phyloP scores from a whole-genome alignment of 768 basidiomycete species.

The Phaffia tasmanica region DNA sequence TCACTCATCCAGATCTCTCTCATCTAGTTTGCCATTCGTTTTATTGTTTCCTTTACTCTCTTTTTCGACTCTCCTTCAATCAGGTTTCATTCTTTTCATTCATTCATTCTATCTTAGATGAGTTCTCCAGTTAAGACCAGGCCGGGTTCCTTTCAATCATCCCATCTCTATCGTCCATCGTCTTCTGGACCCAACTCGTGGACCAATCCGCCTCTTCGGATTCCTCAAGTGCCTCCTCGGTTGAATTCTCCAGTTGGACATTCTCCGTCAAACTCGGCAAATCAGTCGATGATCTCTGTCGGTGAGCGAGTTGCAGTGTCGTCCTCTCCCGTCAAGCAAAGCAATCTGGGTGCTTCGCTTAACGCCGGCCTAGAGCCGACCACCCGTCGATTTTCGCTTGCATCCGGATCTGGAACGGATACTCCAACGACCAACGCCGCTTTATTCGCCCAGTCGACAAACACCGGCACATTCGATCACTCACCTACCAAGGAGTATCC shows the following conservation, averaged over 20 bases:
- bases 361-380: not conserved
- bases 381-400: not conserved
- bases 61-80: too few relatives aligned
- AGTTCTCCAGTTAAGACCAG: too few relatives aligned
- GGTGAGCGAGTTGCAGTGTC: not conserved
- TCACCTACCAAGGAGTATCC: not conserved
- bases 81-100: too few relatives aligned
- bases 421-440: not conserved
- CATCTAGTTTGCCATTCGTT: too few relatives aligned
- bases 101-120: too few relatives aligned
- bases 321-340: not conserved
- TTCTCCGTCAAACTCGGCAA: not conserved
- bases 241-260: not conserved
- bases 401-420: not conserved
- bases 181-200: not conserved
- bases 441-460: too few relatives aligned
- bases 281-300: not conserved
- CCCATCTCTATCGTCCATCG: too few relatives aligned
- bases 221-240: slow-evolving; percentile 2
- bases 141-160: too few relatives aligned
- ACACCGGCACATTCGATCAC: not conserved
- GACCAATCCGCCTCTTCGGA: slow-evolving; percentile 3
- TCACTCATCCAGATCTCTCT: too few relatives aligned
- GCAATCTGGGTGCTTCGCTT: slow-evolving; percentile 2
- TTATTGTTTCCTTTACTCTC: too few relatives aligned